phyloP scores from a whole-genome alignment of 2,329 filamentous ascomycete genomes.

The Penicillium sumatraense region DNA sequence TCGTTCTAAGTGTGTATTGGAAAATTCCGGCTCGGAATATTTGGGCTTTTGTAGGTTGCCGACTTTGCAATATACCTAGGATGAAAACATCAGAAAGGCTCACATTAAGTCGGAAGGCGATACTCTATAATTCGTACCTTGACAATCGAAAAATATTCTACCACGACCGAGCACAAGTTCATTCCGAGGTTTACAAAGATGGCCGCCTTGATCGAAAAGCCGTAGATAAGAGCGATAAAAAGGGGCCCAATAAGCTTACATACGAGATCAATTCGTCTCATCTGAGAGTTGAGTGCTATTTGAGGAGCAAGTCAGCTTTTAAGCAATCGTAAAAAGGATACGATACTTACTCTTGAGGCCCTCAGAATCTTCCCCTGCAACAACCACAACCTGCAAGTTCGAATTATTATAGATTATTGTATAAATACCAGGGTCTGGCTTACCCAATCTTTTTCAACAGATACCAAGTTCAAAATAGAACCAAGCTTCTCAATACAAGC shows the following conservation, averaged over 20 bases:
- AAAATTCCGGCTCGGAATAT: no score
- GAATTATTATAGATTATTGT: not conserved
- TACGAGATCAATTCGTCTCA: slow-evolving; percentile 59
- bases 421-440: no score
- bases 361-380: slow-evolving; percentile 8
- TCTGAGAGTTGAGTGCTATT: slow-evolving; percentile 50
- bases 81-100: no score
- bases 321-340: no score
- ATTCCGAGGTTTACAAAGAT: slow-evolving; percentile 51
- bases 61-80: slow-evolving; percentile 24
- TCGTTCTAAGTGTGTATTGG: no score
- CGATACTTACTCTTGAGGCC: slow-evolving; percentile 7
- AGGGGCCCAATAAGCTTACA: slow-evolving; percentile 59
- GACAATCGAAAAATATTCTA: slow-evolving; percentile 41
- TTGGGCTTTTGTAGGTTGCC: slow-evolving; percentile 5
- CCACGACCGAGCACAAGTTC: slow-evolving; percentile 41
- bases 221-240: slow-evolving; percentile 51
- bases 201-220: slow-evolving; percentile 46
- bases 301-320: not conserved
- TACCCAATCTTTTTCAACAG: slow-evolving; percentile 71
- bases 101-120: no score
- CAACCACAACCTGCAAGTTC: slow-evolving; percentile 12
- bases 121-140: slow-evolving; percentile 5
- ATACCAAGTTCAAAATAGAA: slow-evolving; percentile 66
- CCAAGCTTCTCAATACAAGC: slow-evolving; percentile 70